phyloP scores from a whole-genome alignment of 805 yeast species.

The Kluyveromyces nonfermentans region DNA sequence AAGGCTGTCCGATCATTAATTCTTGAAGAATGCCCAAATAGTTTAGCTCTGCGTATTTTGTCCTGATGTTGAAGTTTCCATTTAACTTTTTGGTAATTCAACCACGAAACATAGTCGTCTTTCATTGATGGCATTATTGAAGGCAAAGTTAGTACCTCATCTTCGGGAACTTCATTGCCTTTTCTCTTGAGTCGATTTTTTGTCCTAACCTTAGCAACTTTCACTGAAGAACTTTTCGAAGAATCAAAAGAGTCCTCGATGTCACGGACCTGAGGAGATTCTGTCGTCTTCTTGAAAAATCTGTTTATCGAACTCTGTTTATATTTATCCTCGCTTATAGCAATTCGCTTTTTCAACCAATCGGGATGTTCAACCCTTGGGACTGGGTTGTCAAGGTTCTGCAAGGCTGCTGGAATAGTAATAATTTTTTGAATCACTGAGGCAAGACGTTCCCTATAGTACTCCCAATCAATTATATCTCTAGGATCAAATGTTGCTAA shows the following conservation, averaged over 20 bases:
- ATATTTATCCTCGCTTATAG: conserved; percentile 49
- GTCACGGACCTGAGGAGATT: conserved; percentile 45
- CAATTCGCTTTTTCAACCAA: conserved; percentile 69
- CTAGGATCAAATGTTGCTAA: conserved; percentile 80
- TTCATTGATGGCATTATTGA: conserved; percentile 48
- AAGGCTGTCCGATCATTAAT: conserved; percentile 50
- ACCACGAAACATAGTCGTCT: conserved; percentile 58
- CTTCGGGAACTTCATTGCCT: conserved; percentile 28
- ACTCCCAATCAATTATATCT: conserved; percentile 84
- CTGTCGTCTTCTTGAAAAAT: conserved; percentile 43
- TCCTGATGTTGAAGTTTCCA: conserved; percentile 77
- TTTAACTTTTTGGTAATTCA: conserved; percentile 71
- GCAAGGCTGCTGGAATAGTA: conserved; percentile 95
- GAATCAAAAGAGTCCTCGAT: conserved; percentile 62
- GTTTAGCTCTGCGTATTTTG: conserved; percentile 56
- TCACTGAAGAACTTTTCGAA: conserved; percentile 15
- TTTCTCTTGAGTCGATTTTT: conserved; percentile 28
- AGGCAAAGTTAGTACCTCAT: conserved; percentile 37
- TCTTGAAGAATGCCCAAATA: conserved; percentile 63
- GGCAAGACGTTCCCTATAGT: conserved; percentile 82
- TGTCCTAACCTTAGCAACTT: conserved; percentile 31
- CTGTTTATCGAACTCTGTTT: conserved; percentile 59
- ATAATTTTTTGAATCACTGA: conserved; percentile 92
- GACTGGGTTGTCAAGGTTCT: conserved; percentile 80
- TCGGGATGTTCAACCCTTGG: conserved; percentile 92